Base-by-base conservation (phyloP, 495 filamentous ascomycete species). In the Hypoxylon intermedium region DNA sequence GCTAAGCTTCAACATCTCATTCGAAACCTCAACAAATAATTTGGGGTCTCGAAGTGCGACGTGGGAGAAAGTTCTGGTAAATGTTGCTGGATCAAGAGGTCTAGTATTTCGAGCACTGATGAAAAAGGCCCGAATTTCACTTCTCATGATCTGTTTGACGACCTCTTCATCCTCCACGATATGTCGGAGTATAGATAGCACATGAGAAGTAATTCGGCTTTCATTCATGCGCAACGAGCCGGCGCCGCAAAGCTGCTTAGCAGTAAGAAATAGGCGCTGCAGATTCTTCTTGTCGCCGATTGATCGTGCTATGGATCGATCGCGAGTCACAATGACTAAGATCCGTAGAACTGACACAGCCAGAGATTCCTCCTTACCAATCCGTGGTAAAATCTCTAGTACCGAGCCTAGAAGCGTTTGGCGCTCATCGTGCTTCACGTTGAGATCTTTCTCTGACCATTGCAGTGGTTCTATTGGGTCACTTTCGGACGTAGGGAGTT, bases 81-180 rank as follows among this genome's bases (percentile, higher is more conserved):
- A 98, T 13, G 75, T 77, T 12, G 84, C 78, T 5, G 87, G 85
- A 63, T 97, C 93, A 11, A 87, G 82, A 20, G 80, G 73, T 7
- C 88, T 80, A 43, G 79, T 74, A 6, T 83, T 82, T 38, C 91
- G 85, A 52, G 89, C 81, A 53, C 96, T 88, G n/a, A 45, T 34
- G 5, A 69, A 41, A 67, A 82, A 87, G 15, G 85, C 72, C 50
- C 87, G 83, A 65, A 99, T 97, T 65, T 98, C 94, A 31, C 88
- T 88, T 49, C 88, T 82, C 91, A 99, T 97, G 67, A 97, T 87
- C 65, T 96, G 90, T 45, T 90, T 91, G 31, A 97, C 81, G 0
- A 88, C 93, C 42, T 91, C 85, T 48, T 94, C 92, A 65, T 99
- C 95, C 74, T 99, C 94, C 33, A 97, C 83, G 12, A 98, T 88